Base-by-base conservation (phyloP, 306 rosid species). In the Geum urbanum region DNA sequence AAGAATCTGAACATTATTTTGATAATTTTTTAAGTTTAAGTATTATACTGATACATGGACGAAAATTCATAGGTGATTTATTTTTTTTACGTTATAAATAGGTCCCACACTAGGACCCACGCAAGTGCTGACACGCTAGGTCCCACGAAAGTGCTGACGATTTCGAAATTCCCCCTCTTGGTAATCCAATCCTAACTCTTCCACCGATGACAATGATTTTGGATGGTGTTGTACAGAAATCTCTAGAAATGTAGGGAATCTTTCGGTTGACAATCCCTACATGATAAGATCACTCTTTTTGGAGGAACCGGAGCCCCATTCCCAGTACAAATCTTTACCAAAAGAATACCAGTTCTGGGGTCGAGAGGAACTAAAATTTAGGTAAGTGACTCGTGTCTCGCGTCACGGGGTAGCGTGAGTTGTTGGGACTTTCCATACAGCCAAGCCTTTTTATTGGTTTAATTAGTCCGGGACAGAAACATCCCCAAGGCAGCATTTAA, bases 341-440 rank as follows among this genome's bases (percentile, higher is more conserved):
- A 32, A 37, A 27, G 14, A 19, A 14, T 22, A n/a, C 61, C 61
- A 55, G 4, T 55, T 43, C 14, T n/a, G 47, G 54, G 51, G 32
- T 32, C 50, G 66, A 37, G 41, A 7, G 27, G 65, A 69, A 43
- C 74, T 9, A 58, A 64, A 67, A 55, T 62, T 54, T 49, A 15
- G 79, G 70, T 35, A 8, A 22, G 55, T 64, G 72, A 54, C 63
- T 72, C 22, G 5, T 1, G 22, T 8, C 9, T 41, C 51, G 52
- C 74, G 70, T 69, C 79, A 76, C 8, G 70, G 66, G 58, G 16
- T 3, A 22, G 64, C 74, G 74, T 51, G 57, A 9, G 47, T 41
- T 22, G 74, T 24, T 45, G 15, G 45, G 37, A 32, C 37, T 2
- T 4, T 32, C 37, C 37, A 1, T 32, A 32, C 37, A 32, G 37